Evolutionary conservation across 495 filamentous ascomycete genomes (phyloP).

Genomic region (Podospora didyma): DNA sequence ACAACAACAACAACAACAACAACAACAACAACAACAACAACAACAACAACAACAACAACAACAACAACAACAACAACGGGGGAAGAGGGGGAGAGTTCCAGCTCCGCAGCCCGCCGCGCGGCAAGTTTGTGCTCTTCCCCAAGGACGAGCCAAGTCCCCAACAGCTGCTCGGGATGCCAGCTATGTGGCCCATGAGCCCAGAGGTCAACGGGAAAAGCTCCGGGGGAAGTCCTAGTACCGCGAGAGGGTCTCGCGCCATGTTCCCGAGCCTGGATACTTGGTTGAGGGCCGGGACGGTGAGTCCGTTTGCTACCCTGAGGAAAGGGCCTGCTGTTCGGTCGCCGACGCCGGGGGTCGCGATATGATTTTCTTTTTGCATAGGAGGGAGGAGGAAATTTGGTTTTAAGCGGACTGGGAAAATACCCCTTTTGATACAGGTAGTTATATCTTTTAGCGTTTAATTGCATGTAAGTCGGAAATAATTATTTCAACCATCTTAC

Average conservation of each 20-base stretch:
- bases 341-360: no score
- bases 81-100: conserved; percentile 9
- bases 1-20: not conserved
- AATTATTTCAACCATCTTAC: no score
- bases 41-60: not conserved
- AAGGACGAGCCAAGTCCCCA: conserved; percentile 5
- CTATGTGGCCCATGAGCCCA: conserved; percentile 1
- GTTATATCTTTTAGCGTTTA: no score
- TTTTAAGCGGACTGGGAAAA: no score
- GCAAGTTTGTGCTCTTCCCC: conserved; percentile 26
- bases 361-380: no score
- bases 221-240: not conserved
- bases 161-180: conserved; percentile 23
- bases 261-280: conserved; percentile 25
- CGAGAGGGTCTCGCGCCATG: conserved; percentile 1
- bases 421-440: no score
- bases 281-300: conserved; percentile 26
- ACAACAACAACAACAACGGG: not conserved
- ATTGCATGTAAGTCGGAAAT: no score
- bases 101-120: conserved; percentile 18
- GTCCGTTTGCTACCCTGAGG: conserved; percentile 27
- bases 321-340: not conserved
- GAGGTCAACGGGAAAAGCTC: not conserved
- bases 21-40: not conserved
- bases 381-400: no score